phyloP scores from a whole-genome alignment of 2,329 filamentous ascomycete species.

The Sphaerulina vaccinii region DNA sequence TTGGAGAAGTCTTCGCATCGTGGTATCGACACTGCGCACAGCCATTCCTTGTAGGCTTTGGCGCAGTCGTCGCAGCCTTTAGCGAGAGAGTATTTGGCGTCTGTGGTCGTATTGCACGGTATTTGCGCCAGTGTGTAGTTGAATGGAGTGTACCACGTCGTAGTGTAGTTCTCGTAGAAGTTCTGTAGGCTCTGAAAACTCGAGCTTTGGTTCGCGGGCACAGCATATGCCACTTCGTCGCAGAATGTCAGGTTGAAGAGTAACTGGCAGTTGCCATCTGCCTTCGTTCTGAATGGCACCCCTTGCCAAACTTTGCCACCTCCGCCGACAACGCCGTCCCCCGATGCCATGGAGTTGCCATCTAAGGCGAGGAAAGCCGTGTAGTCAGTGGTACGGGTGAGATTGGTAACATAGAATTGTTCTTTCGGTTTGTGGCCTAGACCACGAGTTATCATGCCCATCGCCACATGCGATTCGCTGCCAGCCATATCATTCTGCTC shows the following conservation, averaged over 20 bases:
- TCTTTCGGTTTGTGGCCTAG: conserved; percentile 70
- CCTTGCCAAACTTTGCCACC: conserved; percentile 72
- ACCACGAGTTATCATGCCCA: conserved; percentile 68
- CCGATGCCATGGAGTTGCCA: conserved; percentile 54
- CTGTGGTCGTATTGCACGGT: conserved; percentile 73
- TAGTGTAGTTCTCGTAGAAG: conserved; percentile 77
- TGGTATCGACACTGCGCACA: conserved; percentile 89
- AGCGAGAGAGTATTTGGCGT: conserved; percentile 77
- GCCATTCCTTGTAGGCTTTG: conserved; percentile 84
- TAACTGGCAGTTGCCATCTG: conserved; percentile 80
- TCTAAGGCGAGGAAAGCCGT: conserved; percentile 67
- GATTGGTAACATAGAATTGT: conserved; percentile 78
- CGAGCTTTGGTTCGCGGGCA: conserved; percentile 74
- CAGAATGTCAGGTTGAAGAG: conserved; percentile 88
- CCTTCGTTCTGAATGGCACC: conserved; percentile 75
- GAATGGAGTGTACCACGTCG: conserved; percentile 71
- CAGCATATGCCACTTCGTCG: conserved; percentile 82
- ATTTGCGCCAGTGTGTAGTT: conserved; percentile 78
- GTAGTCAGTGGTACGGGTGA: conserved; percentile 72
- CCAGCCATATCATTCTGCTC: conserved; percentile 49
- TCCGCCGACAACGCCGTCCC: conserved; percentile 60
- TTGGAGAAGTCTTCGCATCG: conserved; percentile 82
- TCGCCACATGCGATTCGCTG: conserved; percentile 45
- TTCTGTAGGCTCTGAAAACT: conserved; percentile 55
- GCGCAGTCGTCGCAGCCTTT: conserved; percentile 74